Base-by-base conservation (phyloP, 768 basidiomycete species). In the Tulasnella sp. region DNA sequence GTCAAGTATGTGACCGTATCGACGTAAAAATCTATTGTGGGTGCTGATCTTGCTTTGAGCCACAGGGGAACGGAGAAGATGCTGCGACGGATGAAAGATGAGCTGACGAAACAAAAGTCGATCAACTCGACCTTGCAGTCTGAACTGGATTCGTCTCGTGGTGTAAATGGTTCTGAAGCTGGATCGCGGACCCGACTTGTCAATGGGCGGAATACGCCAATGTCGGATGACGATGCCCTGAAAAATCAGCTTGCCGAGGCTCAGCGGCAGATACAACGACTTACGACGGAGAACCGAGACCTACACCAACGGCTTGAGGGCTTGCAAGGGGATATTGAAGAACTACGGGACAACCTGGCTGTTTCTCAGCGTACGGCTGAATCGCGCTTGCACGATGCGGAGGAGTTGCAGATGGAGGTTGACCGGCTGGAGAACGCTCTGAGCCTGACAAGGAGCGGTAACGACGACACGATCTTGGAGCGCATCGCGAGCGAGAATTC, bases 61-160 rank as follows among this genome's bases (percentile, higher is more conserved):
- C 59, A 21, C 66, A 91, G 88, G 77, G 90, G 90, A 42, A 97
- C 93, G 1, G 96, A 98, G 70, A 96, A 93, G 72, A 91, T 98
- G 82, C 86, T 97, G 75, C 82, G 91, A 63, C 81, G 85, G 63
- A 89, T 97, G 84, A 88, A 91, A 69, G 94, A 93, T 57, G 96
- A 98, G 66, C 72, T 97, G 57, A 85, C 79, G 62, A 93, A 86
- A 71, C 88, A 94, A 70, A 97, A 96, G 72, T 75, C 75, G 45
- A 69, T 82, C 42, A 93, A 91, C 65, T 73, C 81, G 41, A 73
- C 76, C 57, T 79, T 98, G 25, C 90, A 97, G 67, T 70, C 77
- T n/a, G 89, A 97, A 63, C 74, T 94, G 19, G 90, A 94, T 57
- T 69, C 74, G 1, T 65, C 76, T 23, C 82, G 83, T n/a, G 75